Conservation (phyloP, 805 yeast species). For the Pichia sporocuriosa region DNA sequence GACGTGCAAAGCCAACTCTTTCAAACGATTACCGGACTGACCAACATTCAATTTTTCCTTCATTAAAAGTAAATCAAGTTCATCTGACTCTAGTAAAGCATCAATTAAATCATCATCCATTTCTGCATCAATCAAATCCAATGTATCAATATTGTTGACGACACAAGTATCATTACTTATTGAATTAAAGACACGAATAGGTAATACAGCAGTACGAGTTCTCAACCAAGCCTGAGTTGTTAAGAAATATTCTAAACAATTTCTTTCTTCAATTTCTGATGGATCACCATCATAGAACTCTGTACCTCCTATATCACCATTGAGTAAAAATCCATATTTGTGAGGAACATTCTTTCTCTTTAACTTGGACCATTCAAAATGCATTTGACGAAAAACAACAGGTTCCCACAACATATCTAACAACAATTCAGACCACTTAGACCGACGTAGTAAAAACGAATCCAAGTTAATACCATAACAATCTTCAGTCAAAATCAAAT, state of each 20-base stretch:
- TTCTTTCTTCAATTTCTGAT: conserved; percentile 29
- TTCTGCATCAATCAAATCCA: conserved; percentile 17
- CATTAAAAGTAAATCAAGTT: neutral
- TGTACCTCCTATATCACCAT: conserved; percentile 21
- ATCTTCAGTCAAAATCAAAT: conserved; percentile 34
- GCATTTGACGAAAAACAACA: conserved; percentile 32
- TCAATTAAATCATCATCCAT: conserved; percentile 19
- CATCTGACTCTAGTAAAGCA: conserved; percentile 12
- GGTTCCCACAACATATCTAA: conserved; percentile 38
- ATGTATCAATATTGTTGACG: conserved; percentile 15
- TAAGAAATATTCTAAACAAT: conserved; percentile 34
- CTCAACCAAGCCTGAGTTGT: conserved; percentile 35
- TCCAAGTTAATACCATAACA: conserved; percentile 37
- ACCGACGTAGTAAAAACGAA: conserved; percentile 34
- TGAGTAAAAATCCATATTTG: conserved; percentile 25
- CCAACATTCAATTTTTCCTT: neutral
- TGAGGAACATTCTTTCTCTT: conserved; percentile 10
- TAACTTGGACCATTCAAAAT: conserved; percentile 27
- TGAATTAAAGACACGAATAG: conserved; percentile 33
- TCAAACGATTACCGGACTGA: neutral
- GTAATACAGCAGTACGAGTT: conserved; percentile 34
- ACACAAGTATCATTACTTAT: conserved; percentile 34
- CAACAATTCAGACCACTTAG: conserved; percentile 33
- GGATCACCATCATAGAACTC: neutral
- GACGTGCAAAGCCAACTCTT: neutral